These are phyloP conservation scores for Teratosphaeria epicoccoides DNA, from an alignment of 2,329 filamentous ascomycete species.

Conservation along the genomic window DNA sequence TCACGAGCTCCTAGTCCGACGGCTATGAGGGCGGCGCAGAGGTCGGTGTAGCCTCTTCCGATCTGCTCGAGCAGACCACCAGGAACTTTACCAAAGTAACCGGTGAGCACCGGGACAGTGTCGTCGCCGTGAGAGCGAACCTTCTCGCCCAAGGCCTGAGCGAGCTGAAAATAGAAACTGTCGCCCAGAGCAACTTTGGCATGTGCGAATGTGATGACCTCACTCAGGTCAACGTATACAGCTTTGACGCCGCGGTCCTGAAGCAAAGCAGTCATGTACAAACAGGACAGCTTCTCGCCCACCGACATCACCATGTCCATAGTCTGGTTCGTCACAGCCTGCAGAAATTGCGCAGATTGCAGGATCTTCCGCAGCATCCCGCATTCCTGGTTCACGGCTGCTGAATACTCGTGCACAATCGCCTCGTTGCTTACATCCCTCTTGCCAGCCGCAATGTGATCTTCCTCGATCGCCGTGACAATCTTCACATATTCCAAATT, in stretches of 20 bases:
- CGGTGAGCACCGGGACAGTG: constrained; percentile 51
- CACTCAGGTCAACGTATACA: constrained; percentile 81
- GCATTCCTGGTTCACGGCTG: constrained; percentile 68
- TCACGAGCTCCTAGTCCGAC: constrained; percentile 81
- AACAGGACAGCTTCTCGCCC: constrained; percentile 90
- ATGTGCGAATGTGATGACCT: constrained; percentile 57
- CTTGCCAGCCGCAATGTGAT: constrained; percentile 67
- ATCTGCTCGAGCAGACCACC: constrained; percentile 85
- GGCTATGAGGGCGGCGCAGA: constrained; percentile 84
- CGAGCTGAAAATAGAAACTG: constrained; percentile 37
- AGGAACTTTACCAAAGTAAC: constrained; percentile 89
- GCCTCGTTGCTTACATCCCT: constrained; percentile 19
- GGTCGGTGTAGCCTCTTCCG: constrained; percentile 89
- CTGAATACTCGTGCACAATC: constrained; percentile 45
- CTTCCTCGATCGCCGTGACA: constrained; percentile 68
- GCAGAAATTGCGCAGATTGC: constrained; percentile 49
- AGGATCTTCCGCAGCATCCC: constrained; percentile 66
- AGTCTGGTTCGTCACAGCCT: constrained; percentile 41
- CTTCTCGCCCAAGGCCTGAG: constrained; percentile 30
- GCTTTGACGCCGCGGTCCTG: constrained; percentile 72
- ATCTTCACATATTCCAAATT: constrained; percentile 55
- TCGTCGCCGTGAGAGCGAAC: constrained; percentile 35
- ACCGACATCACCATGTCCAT: constrained; percentile 76
- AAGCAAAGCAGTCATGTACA: constrained; percentile 77
- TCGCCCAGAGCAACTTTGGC: constrained; percentile 33